These are phyloP conservation scores for Fusarium hostae DNA, from an alignment of 2,329 filamentous ascomycete genomes.

Conservation along the genomic window DNA sequence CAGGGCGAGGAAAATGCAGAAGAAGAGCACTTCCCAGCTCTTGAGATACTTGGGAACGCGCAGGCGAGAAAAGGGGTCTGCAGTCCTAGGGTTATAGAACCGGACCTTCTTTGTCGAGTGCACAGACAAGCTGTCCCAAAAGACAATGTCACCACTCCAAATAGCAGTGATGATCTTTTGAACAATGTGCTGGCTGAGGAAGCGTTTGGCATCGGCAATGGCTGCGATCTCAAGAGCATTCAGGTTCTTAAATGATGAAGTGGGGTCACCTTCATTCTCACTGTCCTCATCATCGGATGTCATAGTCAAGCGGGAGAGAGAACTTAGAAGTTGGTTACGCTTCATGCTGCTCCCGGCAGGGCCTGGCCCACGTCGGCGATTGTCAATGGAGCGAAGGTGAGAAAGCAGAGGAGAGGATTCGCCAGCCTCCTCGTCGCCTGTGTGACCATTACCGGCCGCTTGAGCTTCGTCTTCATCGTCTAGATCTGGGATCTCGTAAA, in stretches of 20 bases:
- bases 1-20: constrained; percentile 77
- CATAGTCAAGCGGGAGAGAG: constrained; percentile 65
- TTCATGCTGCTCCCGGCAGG: constrained; percentile 55
- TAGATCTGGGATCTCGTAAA: constrained; percentile 74
- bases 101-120: constrained; percentile 79
- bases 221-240: constrained; percentile 90
- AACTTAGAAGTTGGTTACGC: constrained; percentile 62
- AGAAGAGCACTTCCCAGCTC: constrained; percentile 85
- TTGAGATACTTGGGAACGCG: constrained; percentile 87
- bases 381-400: constrained; percentile 45
- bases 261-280: constrained; percentile 68
- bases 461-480: constrained; percentile 43
- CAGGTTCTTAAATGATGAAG: constrained; percentile 78
- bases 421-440: constrained; percentile 55
- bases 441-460: constrained; percentile 14
- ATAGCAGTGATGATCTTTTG: constrained; percentile 87
- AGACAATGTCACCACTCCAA: constrained; percentile 87
- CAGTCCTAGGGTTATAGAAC: constrained; percentile 74
- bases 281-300: constrained; percentile 51
- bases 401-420: constrained; percentile 61
- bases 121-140: constrained; percentile 83
- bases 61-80: constrained; percentile 79
- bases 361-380: constrained; percentile 28
- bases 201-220: constrained; percentile 84
- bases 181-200: constrained; percentile 81